Evolutionary conservation across 2,329 filamentous ascomycete genomes (phyloP).

Genomic region (Botryotinia globosa): DNA sequence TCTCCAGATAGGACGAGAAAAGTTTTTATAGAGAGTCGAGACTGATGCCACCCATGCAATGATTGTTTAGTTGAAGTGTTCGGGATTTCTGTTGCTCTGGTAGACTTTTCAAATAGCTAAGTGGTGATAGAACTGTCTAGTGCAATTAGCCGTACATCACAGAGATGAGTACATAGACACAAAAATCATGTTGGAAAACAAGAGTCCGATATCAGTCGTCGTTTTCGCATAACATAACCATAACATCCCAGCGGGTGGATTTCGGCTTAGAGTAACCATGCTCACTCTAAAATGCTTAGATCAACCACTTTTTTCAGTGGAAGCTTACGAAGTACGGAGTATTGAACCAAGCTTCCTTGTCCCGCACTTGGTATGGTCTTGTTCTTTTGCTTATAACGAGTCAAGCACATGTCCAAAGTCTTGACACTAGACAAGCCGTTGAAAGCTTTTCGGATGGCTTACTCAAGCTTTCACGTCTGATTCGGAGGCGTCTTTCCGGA

Average conservation of each 20-base stretch:
- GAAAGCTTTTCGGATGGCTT: neutral
- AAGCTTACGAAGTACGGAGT: too few relatives aligned
- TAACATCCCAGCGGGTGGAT: neutral
- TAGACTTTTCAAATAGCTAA: neutral
- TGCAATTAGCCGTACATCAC: neutral
- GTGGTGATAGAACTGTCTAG: neutral
- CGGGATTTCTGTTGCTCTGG: neutral
- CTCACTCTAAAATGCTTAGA: neutral
- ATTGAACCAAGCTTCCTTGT: slow-evolving; percentile 9
- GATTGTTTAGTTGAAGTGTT: neutral
- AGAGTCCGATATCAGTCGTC: neutral
- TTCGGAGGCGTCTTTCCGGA: neutral
- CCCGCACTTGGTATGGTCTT: neutral
- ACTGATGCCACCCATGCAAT: neutral
- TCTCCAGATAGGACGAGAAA: neutral
- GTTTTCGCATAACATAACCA: neutral
- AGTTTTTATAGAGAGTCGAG: slow-evolving; percentile 5
- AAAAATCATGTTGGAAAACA: neutral
- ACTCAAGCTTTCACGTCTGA: neutral
- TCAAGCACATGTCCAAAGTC: neutral
- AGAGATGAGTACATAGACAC: neutral
- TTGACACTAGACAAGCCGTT: neutral
- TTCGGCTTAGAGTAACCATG: neutral
- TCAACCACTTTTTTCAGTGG: slow-evolving; percentile 5
- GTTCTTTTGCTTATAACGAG: neutral